Percentiles rank a stretch among this genome's conserved stretches.
These are phyloP conservation scores for Cutaneotrichosporon sp. DNA, from an alignment of 1,284 basidiomycete genomes.

Conservation along the genomic window DNA sequence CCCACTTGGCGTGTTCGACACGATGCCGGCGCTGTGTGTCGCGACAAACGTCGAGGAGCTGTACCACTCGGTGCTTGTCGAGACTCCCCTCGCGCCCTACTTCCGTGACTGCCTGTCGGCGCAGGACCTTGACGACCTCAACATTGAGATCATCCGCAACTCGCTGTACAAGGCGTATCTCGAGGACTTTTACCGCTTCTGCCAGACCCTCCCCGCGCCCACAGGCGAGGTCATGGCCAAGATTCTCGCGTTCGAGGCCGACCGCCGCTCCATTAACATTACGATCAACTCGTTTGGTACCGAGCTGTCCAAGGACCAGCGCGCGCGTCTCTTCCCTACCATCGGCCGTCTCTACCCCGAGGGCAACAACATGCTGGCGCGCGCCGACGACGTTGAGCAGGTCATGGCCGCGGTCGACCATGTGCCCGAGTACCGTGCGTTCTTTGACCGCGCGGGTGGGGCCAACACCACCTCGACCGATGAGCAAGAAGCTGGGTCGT, in stretches of 20 bases:
- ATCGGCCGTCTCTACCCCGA: constrained; percentile 93
- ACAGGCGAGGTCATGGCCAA: constrained; percentile 85
- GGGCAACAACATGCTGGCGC: constrained; percentile 90
- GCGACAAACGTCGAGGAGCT: constrained; percentile 99
- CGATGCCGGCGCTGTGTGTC: constrained; percentile 98
- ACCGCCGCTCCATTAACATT: constrained; percentile 95
- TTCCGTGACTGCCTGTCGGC: constrained; percentile 95
- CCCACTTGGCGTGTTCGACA: constrained; percentile 94
- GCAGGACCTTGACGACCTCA: constrained; percentile 94
- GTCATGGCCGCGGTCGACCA: constrained; percentile 84
- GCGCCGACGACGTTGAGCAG: constrained; percentile 93
- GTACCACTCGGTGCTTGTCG: constrained; percentile 93
- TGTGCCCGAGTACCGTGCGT: constrained; percentile 83
- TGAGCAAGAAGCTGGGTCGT: constrained; percentile 49
- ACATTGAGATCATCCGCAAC: constrained; percentile 99
- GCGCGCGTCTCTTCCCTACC: constrained; percentile 91
- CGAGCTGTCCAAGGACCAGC: constrained; percentile 89
- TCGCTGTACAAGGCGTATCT: constrained; percentile 99
- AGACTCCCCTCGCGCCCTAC: constrained; percentile 96
- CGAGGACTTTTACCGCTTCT: constrained; percentile 92
- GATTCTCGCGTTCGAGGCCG: constrained; percentile 93
- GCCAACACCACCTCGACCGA: constrained; percentile 15
- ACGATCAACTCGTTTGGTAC: constrained; percentile 99
- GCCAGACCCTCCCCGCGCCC: constrained; percentile 72
- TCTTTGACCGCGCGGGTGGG: constrained; percentile 69